Base-by-base conservation (phyloP, 228 moss, liverwort and hornwort genomes). In the Sphagnum fallax region DNA sequence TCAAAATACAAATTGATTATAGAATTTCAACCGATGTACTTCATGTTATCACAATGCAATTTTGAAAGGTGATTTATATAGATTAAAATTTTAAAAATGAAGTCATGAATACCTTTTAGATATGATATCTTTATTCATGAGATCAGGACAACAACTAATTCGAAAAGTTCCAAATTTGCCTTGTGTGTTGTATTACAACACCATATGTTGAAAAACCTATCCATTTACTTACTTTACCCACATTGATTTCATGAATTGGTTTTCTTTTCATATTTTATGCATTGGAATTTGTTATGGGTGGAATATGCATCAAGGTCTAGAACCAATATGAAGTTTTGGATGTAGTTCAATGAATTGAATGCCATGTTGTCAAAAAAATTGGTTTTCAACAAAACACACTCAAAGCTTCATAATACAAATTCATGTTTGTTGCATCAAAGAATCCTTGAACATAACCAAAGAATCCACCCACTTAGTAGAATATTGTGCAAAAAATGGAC, bases 151-250 rank as follows among this genome's bases (percentile, higher is more conserved):
- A 13, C 94, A 87, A 70, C 94, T 94, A 59, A 89, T 94, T 52
- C 91, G 91, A 69, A 89, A 70, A 6, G 94, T 87, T 69, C 91
- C 94, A 63, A 77, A 94, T 51, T 89, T 89, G 69, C 72, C 70
- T 50, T 70, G 16, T 82, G 75, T 91, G 79, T 52, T 85, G 83
- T 75, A 91, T 76, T 49, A 67, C 51, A 91, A 78, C 60, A 94
- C 86, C 57, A 94, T 89, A 76, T 94, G 94, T 68, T 89, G 91
- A 80, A 78, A 88, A 47, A 94, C 89, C 89, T 94, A 87, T 55
- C 61, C 52, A 72, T 64, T 62, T 3, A 12, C 4, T 3, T 12
- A 55, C 8, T 55, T 55, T 55, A 1, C 1, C 12, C 53, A 55
- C 53, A 32, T 32, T 32, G 32, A 32, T 32, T 32, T 32, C 32